phyloP scores from a whole-genome alignment of 352 stramenopile species.

The Elongisporangium prolatum region DNA sequence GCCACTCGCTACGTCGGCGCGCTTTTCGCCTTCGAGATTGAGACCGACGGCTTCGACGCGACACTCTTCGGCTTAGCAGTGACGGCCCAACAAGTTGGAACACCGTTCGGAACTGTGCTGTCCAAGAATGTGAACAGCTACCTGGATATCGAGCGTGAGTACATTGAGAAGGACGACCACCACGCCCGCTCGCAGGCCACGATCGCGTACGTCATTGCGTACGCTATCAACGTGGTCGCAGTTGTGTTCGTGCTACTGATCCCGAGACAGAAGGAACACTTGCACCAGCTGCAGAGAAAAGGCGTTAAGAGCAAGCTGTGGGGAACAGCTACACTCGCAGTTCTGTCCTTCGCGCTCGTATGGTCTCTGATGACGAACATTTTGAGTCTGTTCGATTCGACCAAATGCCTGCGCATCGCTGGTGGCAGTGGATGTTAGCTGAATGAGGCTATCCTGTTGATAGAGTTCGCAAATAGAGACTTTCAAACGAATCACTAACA shows the following conservation, averaged over 20 bases:
- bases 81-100: conserved; percentile 31
- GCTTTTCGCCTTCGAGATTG: conserved; percentile 51
- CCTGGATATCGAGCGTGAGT: conserved; percentile 49
- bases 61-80: conserved; percentile 43
- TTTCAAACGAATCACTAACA: too few relatives aligned
- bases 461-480: too few relatives aligned
- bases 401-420: conserved; percentile 50
- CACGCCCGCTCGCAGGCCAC: conserved; percentile 52
- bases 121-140: conserved; percentile 52
- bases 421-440: conserved; percentile 25
- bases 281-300: conserved; percentile 34
- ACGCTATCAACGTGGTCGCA: conserved; percentile 41
- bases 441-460: too few relatives aligned
- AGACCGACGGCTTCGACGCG: conserved; percentile 48
- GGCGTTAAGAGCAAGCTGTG: conserved; percentile 28
- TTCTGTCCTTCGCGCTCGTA: conserved; percentile 35
- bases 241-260: conserved; percentile 42
- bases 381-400: conserved; percentile 50
- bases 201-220: conserved; percentile 57
- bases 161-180: conserved; percentile 31
- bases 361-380: conserved; percentile 68
- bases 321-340: conserved; percentile 20
- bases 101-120: conserved; percentile 46
- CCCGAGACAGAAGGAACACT: conserved; percentile 50
- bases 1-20: conserved; percentile 33